Conservation (phyloP, 129 eudicot species). For the Flaveria trinervia region DNA sequence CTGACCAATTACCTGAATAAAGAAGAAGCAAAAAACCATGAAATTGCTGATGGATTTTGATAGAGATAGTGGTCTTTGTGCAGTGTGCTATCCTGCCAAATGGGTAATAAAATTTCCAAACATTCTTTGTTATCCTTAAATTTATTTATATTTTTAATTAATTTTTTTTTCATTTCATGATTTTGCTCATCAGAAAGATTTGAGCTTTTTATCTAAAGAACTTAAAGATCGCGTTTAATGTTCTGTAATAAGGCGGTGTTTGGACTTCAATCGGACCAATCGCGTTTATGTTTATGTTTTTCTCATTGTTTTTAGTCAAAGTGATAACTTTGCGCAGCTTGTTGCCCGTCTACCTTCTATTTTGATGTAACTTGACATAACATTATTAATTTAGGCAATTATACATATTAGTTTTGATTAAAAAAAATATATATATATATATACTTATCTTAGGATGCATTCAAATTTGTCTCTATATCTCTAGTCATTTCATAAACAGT, state of each 20-base stretch:
- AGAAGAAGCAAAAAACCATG: slow-evolving; percentile 34
- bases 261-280: not conserved
- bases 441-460: slow-evolving; percentile 11
- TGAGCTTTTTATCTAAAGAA: not conserved
- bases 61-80: slow-evolving; percentile 40
- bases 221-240: not conserved
- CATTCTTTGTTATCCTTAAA: slow-evolving; percentile 6
- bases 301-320: not conserved
- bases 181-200: not conserved
- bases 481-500: slow-evolving; percentile 36
- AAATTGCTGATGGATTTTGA: slow-evolving; percentile 28
- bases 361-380: too few species aligned
- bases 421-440: slow-evolving; percentile 9
- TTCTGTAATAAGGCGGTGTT: not conserved
- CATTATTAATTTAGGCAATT: too few species aligned
- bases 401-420: too few species aligned
- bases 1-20: slow-evolving; percentile 34
- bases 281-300: not conserved
- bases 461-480: slow-evolving; percentile 14
- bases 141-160: not conserved
- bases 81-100: slow-evolving; percentile 43
- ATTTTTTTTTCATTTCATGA: slow-evolving; percentile 7
- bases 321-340: not conserved
- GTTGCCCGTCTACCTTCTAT: too few species aligned
- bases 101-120: slow-evolving; percentile 22